Evolutionary conservation across 257 asterid genomes (phyloP).

Genomic region (Jasminum sambac): DNA sequence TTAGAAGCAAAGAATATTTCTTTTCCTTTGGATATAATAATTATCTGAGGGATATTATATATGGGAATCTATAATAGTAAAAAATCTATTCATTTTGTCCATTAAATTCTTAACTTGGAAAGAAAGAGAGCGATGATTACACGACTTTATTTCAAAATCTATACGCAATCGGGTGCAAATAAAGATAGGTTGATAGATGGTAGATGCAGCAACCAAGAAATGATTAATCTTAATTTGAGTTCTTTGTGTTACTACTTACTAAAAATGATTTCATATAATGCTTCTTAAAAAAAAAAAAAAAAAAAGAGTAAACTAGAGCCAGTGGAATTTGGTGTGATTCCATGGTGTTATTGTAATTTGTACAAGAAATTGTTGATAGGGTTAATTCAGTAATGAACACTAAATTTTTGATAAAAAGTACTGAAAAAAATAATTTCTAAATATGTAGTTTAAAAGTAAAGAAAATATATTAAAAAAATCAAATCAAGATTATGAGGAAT

Average conservation of each 20-base stretch:
- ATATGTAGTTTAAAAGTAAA: too few species aligned
- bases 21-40: neutral
- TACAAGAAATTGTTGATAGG: too few species aligned
- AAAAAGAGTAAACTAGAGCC: too few species aligned
- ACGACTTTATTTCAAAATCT: neutral
- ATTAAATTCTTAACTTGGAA: neutral
- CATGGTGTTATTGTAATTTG: too few species aligned
- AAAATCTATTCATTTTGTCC: neutral
- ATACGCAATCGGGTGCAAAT: neutral
- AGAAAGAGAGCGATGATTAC: neutral
- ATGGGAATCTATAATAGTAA: neutral
- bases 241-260: constrained; percentile 32
- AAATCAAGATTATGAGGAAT: too few species aligned
- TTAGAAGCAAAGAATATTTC: neutral
- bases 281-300: too few species aligned
- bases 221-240: neutral
- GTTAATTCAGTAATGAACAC: too few species aligned
- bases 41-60: neutral
- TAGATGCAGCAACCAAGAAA: neutral
- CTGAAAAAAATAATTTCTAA: too few species aligned
- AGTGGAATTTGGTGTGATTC: too few species aligned
- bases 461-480: too few species aligned
- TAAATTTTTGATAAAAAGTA: too few species aligned
- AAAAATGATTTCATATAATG: too few species aligned
- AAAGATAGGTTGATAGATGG: neutral